Evolutionary conservation across 2,329 filamentous ascomycete genomes (phyloP), one percentile per base, ranked within the genome.

Genomic region (Parascedosporium putredinis): DNA sequence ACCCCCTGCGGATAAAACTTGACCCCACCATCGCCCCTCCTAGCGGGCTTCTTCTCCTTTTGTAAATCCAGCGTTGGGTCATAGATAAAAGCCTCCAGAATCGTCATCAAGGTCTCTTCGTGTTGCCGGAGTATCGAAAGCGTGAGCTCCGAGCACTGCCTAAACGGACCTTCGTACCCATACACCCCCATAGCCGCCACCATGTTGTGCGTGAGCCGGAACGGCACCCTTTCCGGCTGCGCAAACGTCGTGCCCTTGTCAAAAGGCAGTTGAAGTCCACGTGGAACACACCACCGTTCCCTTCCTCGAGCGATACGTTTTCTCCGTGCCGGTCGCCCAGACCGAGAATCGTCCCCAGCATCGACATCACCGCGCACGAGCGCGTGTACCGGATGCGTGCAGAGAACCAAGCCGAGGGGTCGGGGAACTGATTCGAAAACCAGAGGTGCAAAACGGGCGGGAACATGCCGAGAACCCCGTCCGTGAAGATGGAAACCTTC

Each of bases 221-320:
- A 99, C 2, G 93, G 94, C 1, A 98, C 93, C 25, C 86, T 75
- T 66, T 99, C 93, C 0, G 93, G 91, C 65, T 94, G 95, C 54
- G 89, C 84, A 62, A 98, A 97, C 0, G 90, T 96, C 36, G 91
- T 78, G 1, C 93, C 93, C 62, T 98, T 98, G 71, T 98, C 94
- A 64, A 99, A 99, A 98, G 81, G 66, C 94, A 98, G 69, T 98
- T 98, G 75, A 99, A 98, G 68, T 98, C 93, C 43, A 99, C 94
- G 66, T 99, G 93, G 66, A 98, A 87, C 2, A 95, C 83, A 47
- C 91, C 91, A 42, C 94, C 93, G 55, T 89, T 94, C 51, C 86
- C 85, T 69, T 97, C 88, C 65, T 97, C 89, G 27, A 98, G 81
- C 25, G 96, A 79, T 50, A 99, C 88, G 65, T 99, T 99, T 66